These are phyloP conservation scores for Mycena olivaceomarginata DNA, from an alignment of 768 basidiomycete genomes.

Conservation along the genomic window DNA sequence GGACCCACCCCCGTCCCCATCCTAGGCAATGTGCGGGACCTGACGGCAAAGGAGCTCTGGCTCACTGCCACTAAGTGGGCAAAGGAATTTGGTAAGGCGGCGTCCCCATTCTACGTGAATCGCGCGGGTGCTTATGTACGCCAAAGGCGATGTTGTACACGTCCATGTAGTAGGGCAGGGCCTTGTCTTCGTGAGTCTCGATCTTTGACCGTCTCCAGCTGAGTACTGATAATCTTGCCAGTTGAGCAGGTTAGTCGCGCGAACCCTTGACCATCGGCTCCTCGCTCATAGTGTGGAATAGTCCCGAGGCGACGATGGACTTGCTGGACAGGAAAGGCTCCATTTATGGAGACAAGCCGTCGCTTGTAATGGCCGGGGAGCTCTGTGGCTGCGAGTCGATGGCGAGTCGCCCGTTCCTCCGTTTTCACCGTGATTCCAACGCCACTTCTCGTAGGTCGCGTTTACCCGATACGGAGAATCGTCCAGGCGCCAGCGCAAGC, in stretches of 20 bases:
- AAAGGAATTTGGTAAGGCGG: constrained; percentile 73
- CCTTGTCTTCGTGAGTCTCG: constrained; percentile 68
- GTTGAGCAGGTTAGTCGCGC: constrained; percentile 13
- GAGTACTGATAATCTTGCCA: background rate
- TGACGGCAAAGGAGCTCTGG: constrained; percentile 80
- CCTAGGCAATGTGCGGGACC: constrained; percentile 78
- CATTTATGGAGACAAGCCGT: constrained; percentile 86
- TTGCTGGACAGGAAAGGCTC: constrained; percentile 82
- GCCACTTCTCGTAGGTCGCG: constrained; percentile 63
- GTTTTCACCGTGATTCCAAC: constrained; percentile 22
- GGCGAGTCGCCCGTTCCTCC: constrained; percentile 56
- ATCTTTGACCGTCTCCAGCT: background rate
- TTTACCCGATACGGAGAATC: constrained; percentile 81
- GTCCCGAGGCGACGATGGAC: constrained; percentile 74
- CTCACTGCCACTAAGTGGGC: constrained; percentile 78
- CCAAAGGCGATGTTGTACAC: constrained; percentile 78
- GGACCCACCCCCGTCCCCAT: constrained; percentile 81
- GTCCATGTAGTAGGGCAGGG: constrained; percentile 80
- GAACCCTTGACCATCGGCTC: background rate
- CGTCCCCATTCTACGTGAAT: constrained; percentile 33
- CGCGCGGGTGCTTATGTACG: constrained; percentile 25
- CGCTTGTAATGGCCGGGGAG: constrained; percentile 82
- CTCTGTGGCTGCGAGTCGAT: constrained; percentile 86
- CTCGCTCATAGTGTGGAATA: constrained; percentile 56
- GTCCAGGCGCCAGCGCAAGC: constrained; percentile 77